Evolutionary conservation across 306 rosid genomes (phyloP), one percentile per base, ranked within the genome.

Genomic region (Begonia loranthoides): DNA sequence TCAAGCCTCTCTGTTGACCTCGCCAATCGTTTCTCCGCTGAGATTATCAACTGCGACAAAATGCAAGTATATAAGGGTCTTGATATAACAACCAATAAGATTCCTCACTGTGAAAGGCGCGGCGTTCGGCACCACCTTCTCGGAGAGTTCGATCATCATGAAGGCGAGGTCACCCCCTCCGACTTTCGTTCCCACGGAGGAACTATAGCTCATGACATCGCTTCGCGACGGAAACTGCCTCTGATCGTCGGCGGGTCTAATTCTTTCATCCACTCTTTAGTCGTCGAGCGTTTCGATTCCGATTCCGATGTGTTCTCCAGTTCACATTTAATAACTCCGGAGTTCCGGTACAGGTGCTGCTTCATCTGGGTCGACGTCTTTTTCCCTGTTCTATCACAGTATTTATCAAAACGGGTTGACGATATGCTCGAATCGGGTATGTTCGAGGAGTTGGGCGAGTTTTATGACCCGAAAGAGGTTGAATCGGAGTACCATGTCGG

Each of bases 331-430:
- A 13, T 63, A 6, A 67, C 81, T 8, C 6, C 78, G 5, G 83
- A 82, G 70, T 58, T 85, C 12, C 67, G 87, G 39, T 90, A 86
- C 69, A 46, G 69, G 17, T 90, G 99, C 15, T 86, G 99, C 54
- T 82, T 90, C 49, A 71, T 90, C 11, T 86, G 95, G 95, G 84
- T 90, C 14, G 92, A 90, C 43, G 85, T 85, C 1, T 80, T 87
- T 1, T 40, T 76, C 13, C 58, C 63, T 1, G 87, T 83, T n/a
- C 15, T 82, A 38, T 62, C 70, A 0, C 78, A 68, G 4, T 82
- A 86, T 16, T 17, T 90, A 15, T 40, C 57, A 45, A 69, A 68
- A 55, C 81, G 99, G 57, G 99, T 90, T 8, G 99, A 86, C 45
- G 99, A 80, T 9, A 90, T 90, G 99, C 69, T 90, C 5, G 76